Evolutionary conservation across 352 stramenopile species (phyloP).

Genomic region (Phytophthora melonis): DNA sequence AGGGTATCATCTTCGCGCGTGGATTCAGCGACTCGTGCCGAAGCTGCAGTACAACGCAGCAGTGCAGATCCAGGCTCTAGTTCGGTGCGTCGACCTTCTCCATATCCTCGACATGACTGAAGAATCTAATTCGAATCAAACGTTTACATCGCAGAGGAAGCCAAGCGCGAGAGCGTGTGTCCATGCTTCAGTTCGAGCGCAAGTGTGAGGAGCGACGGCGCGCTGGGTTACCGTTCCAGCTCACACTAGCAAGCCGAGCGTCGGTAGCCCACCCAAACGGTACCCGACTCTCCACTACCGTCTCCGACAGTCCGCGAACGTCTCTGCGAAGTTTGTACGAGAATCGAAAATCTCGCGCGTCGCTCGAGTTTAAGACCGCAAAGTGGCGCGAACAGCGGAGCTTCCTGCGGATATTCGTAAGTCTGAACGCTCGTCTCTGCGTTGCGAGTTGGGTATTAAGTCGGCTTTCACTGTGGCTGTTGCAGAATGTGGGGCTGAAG

Average conservation of each 20-base stretch:
- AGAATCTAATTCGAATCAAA: background rate
- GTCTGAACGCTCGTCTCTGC: slow-evolving; percentile 16
- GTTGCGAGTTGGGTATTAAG: background rate
- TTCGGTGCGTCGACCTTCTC: slow-evolving; percentile 45
- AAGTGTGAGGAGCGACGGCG: slow-evolving; percentile 51
- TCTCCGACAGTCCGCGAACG: slow-evolving; percentile 21
- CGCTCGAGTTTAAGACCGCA: slow-evolving; percentile 53
- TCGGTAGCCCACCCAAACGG: slow-evolving; percentile 11
- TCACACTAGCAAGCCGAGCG: slow-evolving; percentile 50
- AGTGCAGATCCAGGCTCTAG: slow-evolving; percentile 65
- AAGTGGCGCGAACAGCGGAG: slow-evolving; percentile 59
- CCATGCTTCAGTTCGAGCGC: slow-evolving; percentile 61
- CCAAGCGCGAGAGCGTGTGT: slow-evolving; percentile 58
- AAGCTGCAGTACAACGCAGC: slow-evolving; percentile 49
- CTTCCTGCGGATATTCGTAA: slow-evolving; percentile 59
- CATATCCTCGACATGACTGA: background rate
- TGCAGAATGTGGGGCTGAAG: slow-evolving; percentile 47
- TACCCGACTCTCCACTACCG: background rate
- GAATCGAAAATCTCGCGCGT: slow-evolving; percentile 46
- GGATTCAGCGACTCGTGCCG: slow-evolving; percentile 55
- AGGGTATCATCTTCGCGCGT: slow-evolving; percentile 52
- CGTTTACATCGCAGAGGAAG: slow-evolving; percentile 43
- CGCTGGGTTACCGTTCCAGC: slow-evolving; percentile 48
- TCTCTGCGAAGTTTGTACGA: slow-evolving; percentile 47
- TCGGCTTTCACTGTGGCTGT: background rate